A percentile compares a stretch with the other conserved stretches of the same genome.
phyloP scores from a whole-genome alignment of 805 yeast genomes.

The Saccharomycopsis javanensis region DNA sequence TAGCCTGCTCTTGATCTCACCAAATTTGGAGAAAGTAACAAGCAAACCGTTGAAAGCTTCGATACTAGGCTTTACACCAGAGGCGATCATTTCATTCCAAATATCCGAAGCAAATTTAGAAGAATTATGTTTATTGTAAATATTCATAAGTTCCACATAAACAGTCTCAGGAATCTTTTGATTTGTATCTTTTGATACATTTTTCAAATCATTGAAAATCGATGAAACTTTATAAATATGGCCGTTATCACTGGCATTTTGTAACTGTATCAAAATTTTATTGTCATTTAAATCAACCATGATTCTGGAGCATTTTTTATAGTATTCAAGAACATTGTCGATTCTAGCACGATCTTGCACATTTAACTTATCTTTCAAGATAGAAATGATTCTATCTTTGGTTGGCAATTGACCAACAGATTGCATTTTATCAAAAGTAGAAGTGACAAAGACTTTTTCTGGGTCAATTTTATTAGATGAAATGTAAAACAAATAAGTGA shows the following conservation, averaged over 20 bases:
- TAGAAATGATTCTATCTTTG: background rate
- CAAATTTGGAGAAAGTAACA: conserved; percentile 32
- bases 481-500: conserved; percentile 10
- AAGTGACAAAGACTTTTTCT: background rate
- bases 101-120: conserved; percentile 33
- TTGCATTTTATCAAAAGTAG: background rate
- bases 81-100: conserved; percentile 40
- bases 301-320: background rate
- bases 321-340: background rate
- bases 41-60: conserved; percentile 52
- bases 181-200: conserved; percentile 24
- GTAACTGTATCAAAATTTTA: background rate
- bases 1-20: conserved; percentile 24
- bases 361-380: background rate
- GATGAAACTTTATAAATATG: conserved; percentile 18
- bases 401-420: background rate
- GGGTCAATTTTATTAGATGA: conserved; percentile 1
- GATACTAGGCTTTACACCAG: conserved; percentile 34
- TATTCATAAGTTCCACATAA: conserved; percentile 36
- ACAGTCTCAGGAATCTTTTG: conserved; percentile 33
- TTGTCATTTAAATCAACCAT: background rate
- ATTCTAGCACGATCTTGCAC: background rate
- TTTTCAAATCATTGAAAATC: conserved; percentile 19
- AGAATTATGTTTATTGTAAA: conserved; percentile 30
- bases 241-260: conserved; percentile 11